Base-by-base conservation (phyloP, 1,284 basidiomycete genomes). In the Clitocybe nebularis region DNA sequence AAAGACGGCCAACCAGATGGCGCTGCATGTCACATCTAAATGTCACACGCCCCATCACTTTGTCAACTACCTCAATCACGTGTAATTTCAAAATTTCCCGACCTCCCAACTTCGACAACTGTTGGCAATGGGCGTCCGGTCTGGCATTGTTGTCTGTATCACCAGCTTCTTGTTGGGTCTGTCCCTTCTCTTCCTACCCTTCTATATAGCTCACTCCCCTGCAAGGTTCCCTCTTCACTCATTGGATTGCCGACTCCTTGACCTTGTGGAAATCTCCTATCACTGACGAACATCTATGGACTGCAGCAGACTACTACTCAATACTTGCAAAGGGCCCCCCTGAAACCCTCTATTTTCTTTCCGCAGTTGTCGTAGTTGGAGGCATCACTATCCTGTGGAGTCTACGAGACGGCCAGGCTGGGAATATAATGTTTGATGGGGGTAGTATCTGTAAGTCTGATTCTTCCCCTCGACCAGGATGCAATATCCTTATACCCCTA, bases 401-500 rank as follows among this genome's bases (percentile, higher is more conserved):
- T 59, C 67, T 89, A 48, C 69, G 76, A 19, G 86, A 90, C 50
- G 79, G 84, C 5, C 66, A 78, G 51, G 88, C 87, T 1, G 84
- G 78, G 25, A 90, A 90, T 60, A 67, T 90, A 55, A 89, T 90
- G 87, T 90, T 90, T 56, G 87, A 90, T 54, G 87, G 87, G 16
- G 88, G 81, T 32, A 89, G 87, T 59, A 81, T 89, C 53, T 85
- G 87, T 89, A 50, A 60, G 84, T 68, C 21, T 29, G 36, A 13
- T 39, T 22, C 40, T 25, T 43, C 30, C 23, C 38, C 42, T 17
- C 36, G 17, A n/a, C 24, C 24, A 7, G 24, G n/a, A 26, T 8
- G 19, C 9, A 32, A 29, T 5, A 4, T 16, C 29, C 19, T 4
- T 16, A 32, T 7, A 13, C 19, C 14, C 4, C 14, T 32, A 7